Evolutionary conservation across 1,284 basidiomycete genomes (phyloP), one percentile per base, ranked within the genome.

Genomic region (Moesziomyces sp.): DNA sequence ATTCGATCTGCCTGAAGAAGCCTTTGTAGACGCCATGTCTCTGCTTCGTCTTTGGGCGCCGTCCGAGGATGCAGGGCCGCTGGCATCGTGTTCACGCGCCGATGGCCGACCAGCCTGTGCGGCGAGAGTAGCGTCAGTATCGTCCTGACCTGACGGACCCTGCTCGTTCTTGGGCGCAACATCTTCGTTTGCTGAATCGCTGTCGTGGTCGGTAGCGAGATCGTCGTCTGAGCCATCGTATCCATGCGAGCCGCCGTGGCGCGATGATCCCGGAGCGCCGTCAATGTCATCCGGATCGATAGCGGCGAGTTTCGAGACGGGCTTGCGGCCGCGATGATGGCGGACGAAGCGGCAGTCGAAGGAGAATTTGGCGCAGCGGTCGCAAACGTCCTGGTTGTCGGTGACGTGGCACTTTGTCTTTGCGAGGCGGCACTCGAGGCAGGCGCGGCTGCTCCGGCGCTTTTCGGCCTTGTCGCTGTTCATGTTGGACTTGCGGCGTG

Each of bases 401-500:
- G 62, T 62, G 18, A 70, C 58, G n/a, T 62, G 58, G 49, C 72
- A 69, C 23, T 74, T 74, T 8, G 66, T 69, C 63, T 74, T 74
- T 10, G 72, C 67, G 11, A 70, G 51, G 3, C 72, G 62, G 48
- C 72, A 74, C 35, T 74, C 71, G 30, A 69, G 58, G 23, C 71
- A 74, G 11, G 71, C 71, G 14, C 71, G 53, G 38, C 71, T 73
- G 55, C 64, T 67, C 9, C 70, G 45, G 6, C 64, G 62, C 53
- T 67, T 67, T 28, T 67, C 70, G 19, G 61, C 58, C 55, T 64
- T 71, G 51, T 71, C 68, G 51, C 26, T 57, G 43, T 52, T 69
- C 66, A 69, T 69, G 38, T 58, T 69, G 53, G 40, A 16, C 43
- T 58, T 62, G 30, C 54, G 48, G 5, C 55, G 59, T 5, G 52